Evolutionary conservation across 805 yeast genomes (phyloP), one percentile per base, ranked within the genome.

Genomic region (Pichia gijzeniarum): DNA sequence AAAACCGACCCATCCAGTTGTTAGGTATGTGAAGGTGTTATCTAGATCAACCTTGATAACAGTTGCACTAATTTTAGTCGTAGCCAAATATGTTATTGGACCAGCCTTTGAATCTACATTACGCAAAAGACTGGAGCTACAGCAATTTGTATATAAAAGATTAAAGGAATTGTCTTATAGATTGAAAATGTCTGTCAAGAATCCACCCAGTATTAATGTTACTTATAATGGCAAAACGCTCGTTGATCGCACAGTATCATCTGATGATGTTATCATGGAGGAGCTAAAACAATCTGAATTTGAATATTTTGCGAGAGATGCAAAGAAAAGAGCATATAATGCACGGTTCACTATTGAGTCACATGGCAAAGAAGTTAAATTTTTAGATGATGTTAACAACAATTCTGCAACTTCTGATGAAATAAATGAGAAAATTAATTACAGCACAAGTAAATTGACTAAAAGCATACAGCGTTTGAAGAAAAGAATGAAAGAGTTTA

Each of bases 131-230:
- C 41, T 55, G 2, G 67, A 65, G 3, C 58, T 69, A 8, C 49
- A 64, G 12, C 49, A 53, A 2, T 53, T 48, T 35, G 64, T 62
- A 1, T 58, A 69, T 13, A 25, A 53, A 3, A 56, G 55, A 21
- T 48, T 69, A 20, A 58, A 54, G 35, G 19, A 56, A 2, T 56
- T 74, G 1, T 59, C 53, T 19, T 41, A 48, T 1, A 45, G 61
- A n/a, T 49, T 64, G 6, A 48, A 58, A 17, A 57, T 56, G 20
- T 53, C 53, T 33, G 56, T 62, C 16, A 50, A 63, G 33, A 55
- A 54, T 22, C 64, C 73, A 0, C 73, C 78, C 4, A 54, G 67
- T 3, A 66, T 73, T n/a, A 66, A 66, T 10, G 56, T 73, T 13
- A 72, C 68, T 19, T 68, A 68, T 50, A 69, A 69, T 33, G 71